These are phyloP conservation scores for Pythium inflatum DNA, from an alignment of 352 stramenopile species.

Conservation along the genomic window DNA sequence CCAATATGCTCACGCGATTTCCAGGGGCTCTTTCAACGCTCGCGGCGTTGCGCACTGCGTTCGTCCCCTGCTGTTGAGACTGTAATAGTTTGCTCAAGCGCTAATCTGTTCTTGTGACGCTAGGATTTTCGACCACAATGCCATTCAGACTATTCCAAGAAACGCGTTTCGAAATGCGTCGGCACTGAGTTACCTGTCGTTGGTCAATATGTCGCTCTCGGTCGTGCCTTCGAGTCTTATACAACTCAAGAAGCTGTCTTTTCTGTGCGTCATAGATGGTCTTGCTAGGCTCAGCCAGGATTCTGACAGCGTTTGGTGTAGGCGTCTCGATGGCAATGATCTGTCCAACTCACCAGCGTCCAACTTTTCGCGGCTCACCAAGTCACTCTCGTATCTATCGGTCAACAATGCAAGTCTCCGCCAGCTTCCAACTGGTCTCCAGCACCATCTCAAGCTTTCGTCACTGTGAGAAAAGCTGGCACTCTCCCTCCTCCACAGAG, in stretches of 20 bases:
- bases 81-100: too few relatives aligned
- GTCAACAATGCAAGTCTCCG: neutral
- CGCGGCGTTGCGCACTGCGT: neutral
- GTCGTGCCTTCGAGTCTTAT: neutral
- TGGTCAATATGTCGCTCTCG: neutral
- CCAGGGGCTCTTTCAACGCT: neutral
- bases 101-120: neutral
- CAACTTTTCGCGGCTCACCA: neutral
- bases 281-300: too few relatives aligned
- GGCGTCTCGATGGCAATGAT: constrained; percentile 8
- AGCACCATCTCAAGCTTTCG: neutral
- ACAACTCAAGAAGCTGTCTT: neutral
- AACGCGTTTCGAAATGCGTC: neutral
- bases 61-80: neutral
- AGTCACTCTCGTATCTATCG: neutral
- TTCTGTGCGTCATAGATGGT: neutral
- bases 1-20: neutral
- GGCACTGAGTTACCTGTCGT: neutral
- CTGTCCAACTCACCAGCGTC: neutral
- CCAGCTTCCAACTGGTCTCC: constrained; percentile 1
- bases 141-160: neutral
- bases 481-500: too few relatives aligned
- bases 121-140: constrained; percentile 10
- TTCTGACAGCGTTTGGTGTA: neutral
- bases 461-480: neutral